phyloP scores from a whole-genome alignment of 371 early-diverging fungal genomes.

The Lichtheimia ramosa region DNA sequence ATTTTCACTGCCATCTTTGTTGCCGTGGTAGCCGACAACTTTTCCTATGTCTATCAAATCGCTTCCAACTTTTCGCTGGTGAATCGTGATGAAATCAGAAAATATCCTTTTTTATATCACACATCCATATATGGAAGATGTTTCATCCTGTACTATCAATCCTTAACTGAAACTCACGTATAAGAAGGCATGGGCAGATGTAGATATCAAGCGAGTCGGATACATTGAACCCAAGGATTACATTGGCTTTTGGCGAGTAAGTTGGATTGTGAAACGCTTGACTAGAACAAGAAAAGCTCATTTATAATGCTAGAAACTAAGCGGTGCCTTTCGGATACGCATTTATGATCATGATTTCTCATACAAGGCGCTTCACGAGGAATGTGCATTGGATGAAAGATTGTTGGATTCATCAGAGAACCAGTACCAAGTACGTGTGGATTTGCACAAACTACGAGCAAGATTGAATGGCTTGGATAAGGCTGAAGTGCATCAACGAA shows the following conservation, averaged over 20 bases:
- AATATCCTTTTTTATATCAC: slow-evolving; percentile 39
- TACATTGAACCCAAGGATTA: slow-evolving; percentile 52
- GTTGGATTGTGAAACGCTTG: not conserved
- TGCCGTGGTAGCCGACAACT: slow-evolving; percentile 72
- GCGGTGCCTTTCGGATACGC: slow-evolving; percentile 39
- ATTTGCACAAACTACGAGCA: slow-evolving; percentile 11
- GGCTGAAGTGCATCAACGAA: slow-evolving; percentile 29
- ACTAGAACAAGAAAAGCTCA: too few species aligned
- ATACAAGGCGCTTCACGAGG: slow-evolving; percentile 31
- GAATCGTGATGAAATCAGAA: slow-evolving; percentile 68
- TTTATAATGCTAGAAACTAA: slow-evolving; percentile 23
- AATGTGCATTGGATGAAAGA: slow-evolving; percentile 11
- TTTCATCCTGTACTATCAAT: not conserved
- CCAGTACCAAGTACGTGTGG: slow-evolving; percentile 25
- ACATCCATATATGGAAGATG: not conserved
- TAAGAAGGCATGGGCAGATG: slow-evolving; percentile 61
- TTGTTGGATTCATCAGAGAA: slow-evolving; percentile 10
- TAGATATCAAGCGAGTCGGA: slow-evolving; percentile 56
- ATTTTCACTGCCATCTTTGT: slow-evolving; percentile 75
- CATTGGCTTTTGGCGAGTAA: slow-evolving; percentile 49
- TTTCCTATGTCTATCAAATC: slow-evolving; percentile 70
- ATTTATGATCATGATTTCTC: slow-evolving; percentile 39
- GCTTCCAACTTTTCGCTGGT: slow-evolving; percentile 60
- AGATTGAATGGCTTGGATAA: slow-evolving; percentile 34
- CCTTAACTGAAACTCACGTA: slow-evolving; percentile 31